These are phyloP conservation scores for Naganishia albida DNA, from an alignment of 1,284 basidiomycete genomes.

Conservation along the genomic window DNA sequence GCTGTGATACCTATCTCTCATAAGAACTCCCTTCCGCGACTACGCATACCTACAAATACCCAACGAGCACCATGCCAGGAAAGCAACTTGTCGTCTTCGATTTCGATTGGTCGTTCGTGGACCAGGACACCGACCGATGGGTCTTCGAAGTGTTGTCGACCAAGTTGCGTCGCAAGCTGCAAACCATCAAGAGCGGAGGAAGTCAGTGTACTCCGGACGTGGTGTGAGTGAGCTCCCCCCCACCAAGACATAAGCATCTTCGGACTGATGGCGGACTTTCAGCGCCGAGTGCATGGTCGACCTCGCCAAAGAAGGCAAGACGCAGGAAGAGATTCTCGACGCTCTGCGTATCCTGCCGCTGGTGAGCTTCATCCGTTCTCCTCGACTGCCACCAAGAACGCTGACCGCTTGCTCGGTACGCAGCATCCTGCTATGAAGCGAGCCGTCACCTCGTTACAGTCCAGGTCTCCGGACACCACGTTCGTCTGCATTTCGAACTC, in stretches of 20 bases:
- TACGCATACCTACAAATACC: constrained; percentile 6
- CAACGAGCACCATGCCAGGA: constrained; percentile 9
- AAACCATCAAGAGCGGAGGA: constrained; percentile 63
- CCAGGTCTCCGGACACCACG: constrained; percentile 65
- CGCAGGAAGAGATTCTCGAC: constrained; percentile 71
- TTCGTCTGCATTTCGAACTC: constrained; percentile 93
- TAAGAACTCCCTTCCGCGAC: too few relatives aligned
- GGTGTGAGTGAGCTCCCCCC: constrained; percentile 62
- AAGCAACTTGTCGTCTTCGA: constrained; percentile 90
- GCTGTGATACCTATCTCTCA: neutral
- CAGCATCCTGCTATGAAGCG: constrained; percentile 97
- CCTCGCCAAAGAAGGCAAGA: constrained; percentile 67
- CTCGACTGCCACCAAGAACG: neutral
- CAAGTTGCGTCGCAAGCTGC: constrained; percentile 79
- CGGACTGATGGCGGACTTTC: constrained; percentile 22
- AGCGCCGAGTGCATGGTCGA: constrained; percentile 75
- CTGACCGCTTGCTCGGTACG: neutral
- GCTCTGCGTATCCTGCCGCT: constrained; percentile 82
- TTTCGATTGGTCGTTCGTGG: constrained; percentile 88
- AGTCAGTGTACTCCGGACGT: constrained; percentile 87
- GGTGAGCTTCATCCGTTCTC: constrained; percentile 60
- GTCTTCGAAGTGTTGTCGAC: constrained; percentile 89
- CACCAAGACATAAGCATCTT: neutral
- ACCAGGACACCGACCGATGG: constrained; percentile 97
- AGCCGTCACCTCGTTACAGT: constrained; percentile 75